Conservation (phyloP, 148 eudicot species). For the Agrostemma githago region DNA sequence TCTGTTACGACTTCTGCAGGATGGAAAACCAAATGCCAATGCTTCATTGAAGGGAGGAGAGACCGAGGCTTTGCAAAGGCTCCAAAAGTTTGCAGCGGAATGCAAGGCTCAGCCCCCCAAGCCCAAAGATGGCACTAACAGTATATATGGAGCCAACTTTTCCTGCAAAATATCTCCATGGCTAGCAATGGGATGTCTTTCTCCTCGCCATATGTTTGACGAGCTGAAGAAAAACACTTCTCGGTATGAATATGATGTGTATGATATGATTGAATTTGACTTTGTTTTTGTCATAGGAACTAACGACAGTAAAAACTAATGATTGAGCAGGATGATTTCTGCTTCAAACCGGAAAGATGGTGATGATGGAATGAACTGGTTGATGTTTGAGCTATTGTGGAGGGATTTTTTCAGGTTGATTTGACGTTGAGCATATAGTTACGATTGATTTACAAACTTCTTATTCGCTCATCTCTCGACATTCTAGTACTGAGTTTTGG, state of each 20-base stretch:
- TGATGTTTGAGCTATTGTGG: slow-evolving; percentile 93
- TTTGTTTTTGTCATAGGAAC: not conserved
- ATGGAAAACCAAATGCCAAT: slow-evolving; percentile 19
- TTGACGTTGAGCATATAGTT: not conserved
- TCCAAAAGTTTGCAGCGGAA: slow-evolving; percentile 76
- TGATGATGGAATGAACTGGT: slow-evolving; percentile 83
- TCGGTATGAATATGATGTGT: slow-evolving; percentile 31
- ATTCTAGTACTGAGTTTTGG: not conserved
- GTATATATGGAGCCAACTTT: slow-evolving; percentile 91
- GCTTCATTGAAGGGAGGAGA: slow-evolving; percentile 88
- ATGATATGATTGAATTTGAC: not conserved
- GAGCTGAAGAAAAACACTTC: slow-evolving; percentile 81
- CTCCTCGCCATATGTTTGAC: slow-evolving; percentile 92
- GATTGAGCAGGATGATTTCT: slow-evolving; percentile 60
- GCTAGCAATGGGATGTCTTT: slow-evolving; percentile 94
- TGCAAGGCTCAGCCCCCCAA: slow-evolving; percentile 77
- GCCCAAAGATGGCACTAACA: slow-evolving; percentile 58
- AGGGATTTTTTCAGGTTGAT: slow-evolving; percentile 97
- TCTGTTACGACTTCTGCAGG: slow-evolving; percentile 33
- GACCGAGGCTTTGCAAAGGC: slow-evolving; percentile 88
- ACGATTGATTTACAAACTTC: not conserved
- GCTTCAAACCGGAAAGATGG: slow-evolving; percentile 65
- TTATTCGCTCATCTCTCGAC: not conserved
- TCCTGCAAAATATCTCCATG: slow-evolving; percentile 98
- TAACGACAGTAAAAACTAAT: slow-evolving; percentile 3